Conservation (phyloP, 2,329 filamentous ascomycete genomes). For the Neofusicoccum umdonicola region DNA sequence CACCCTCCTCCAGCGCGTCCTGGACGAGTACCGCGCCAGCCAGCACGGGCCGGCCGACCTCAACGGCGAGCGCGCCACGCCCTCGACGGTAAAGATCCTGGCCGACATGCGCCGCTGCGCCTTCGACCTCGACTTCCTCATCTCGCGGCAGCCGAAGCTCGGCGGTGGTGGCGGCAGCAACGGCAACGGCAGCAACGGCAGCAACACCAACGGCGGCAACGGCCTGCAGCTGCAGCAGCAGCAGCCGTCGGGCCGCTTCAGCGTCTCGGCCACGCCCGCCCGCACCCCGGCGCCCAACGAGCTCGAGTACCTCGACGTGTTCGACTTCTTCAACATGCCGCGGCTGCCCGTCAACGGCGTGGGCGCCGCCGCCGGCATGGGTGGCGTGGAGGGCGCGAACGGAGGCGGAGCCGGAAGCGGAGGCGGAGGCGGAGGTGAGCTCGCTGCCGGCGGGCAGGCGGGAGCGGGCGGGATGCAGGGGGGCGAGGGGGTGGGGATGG, state of each 20-base stretch:
- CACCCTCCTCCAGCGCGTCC: constrained; percentile 73
- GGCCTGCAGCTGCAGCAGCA: not conserved
- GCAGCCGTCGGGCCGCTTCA: constrained; percentile 29
- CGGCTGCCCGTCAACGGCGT: constrained; percentile 53
- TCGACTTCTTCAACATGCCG: constrained; percentile 92
- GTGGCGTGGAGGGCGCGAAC: not conserved
- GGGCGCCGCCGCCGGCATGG: constrained; percentile 21
- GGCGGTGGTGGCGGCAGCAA: not conserved
- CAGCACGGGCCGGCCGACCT: constrained; percentile 44
- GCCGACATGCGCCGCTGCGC: constrained; percentile 90
- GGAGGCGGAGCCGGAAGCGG: not conserved
- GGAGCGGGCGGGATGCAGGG: not conserved
- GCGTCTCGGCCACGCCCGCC: constrained; percentile 18
- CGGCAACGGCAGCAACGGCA: not conserved
- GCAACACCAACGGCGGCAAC: not conserved
- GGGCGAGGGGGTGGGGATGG: not conserved
- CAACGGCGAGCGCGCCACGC: constrained; percentile 57
- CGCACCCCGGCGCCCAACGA: constrained; percentile 76
- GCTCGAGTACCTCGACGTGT: constrained; percentile 86
- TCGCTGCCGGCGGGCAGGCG: constrained; percentile 3
- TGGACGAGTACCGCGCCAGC: constrained; percentile 81
- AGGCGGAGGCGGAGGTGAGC: not conserved
- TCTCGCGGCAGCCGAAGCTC: constrained; percentile 69
- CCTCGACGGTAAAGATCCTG: constrained; percentile 79
- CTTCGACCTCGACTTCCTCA: constrained; percentile 86